Percentiles rank a stretch among this genome's conserved stretches.
Conservation (phyloP, 495 filamentous ascomycete genomes). For the Aspergillus sparsus region DNA sequence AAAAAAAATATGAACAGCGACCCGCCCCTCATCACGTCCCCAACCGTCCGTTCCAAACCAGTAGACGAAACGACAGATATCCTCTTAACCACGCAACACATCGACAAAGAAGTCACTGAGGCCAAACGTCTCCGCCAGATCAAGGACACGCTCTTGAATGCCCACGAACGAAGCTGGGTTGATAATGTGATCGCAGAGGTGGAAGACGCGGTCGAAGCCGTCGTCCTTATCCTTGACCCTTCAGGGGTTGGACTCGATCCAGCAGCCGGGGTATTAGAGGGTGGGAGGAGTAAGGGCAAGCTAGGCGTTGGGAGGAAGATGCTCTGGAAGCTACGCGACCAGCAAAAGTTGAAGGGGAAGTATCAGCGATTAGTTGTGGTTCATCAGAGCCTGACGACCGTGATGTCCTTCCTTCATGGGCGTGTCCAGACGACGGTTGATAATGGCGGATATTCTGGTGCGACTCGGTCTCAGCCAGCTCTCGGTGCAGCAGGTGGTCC, state of each 20-base stretch:
- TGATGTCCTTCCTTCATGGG: slow-evolving; percentile 1
- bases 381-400: slow-evolving; percentile 4
- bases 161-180: slow-evolving; percentile 1
- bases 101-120: slow-evolving; percentile 2
- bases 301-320: slow-evolving; percentile 3
- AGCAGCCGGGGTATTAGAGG: neutral
- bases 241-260: neutral
- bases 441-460: neutral
- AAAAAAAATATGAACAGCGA: neutral
- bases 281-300: neutral
- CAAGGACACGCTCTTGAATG: slow-evolving; percentile 3
- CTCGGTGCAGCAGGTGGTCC: neutral
- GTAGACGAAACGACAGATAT: slow-evolving; percentile 2
- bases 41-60: neutral
- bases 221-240: neutral
- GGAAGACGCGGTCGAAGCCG: neutral
- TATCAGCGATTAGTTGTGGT: neutral
- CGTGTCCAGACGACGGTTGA: neutral
- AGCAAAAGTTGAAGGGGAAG: slow-evolving; percentile 4
- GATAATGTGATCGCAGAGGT: slow-evolving; percentile 3
- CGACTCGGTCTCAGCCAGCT: neutral
- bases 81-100: neutral
- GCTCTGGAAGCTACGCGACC: slow-evolving; percentile 1
- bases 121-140: neutral
- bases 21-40: neutral